phyloP scores from a whole-genome alignment of 2,329 filamentous ascomycete genomes.

The Lecanicillium sp. region DNA sequence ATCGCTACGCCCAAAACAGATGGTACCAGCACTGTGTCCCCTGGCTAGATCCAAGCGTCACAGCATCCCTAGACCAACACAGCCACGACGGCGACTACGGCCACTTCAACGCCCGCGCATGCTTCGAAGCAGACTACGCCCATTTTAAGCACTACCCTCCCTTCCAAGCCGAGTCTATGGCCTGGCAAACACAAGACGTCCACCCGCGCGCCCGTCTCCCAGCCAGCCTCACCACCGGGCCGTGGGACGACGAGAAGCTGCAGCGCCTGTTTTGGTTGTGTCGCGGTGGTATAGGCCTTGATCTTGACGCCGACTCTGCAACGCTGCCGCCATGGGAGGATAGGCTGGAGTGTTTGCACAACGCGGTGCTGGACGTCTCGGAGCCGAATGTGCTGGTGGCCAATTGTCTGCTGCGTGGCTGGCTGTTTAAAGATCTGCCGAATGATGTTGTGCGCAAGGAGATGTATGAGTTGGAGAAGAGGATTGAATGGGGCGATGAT shows the following conservation, averaged over 20 bases:
- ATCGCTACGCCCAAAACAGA: constrained; percentile 24
- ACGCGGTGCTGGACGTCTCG: constrained; percentile 22
- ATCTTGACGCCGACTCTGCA: constrained; percentile 18
- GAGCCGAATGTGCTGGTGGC: constrained; percentile 20
- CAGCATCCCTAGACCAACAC: constrained; percentile 9
- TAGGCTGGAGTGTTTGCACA: constrained; percentile 26
- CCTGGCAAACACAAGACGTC: constrained; percentile 24
- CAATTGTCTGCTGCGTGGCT: constrained; percentile 21
- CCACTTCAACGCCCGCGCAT: constrained; percentile 24
- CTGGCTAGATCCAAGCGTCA: constrained; percentile 10
- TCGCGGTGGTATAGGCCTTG: constrained; percentile 29
- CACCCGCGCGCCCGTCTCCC: constrained; percentile 32
- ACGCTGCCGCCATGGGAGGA: constrained; percentile 30
- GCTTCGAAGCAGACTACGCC: constrained; percentile 29
- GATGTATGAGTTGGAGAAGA: constrained; percentile 16
- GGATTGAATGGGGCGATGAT: constrained; percentile 23
- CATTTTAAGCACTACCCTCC: constrained; percentile 14
- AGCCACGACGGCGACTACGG: constrained; percentile 13
- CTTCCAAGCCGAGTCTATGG: constrained; percentile 10
- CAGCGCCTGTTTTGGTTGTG: constrained; percentile 38
- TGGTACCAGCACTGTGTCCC: constrained; percentile 24
- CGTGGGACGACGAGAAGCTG: constrained; percentile 30
- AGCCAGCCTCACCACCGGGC: constrained; percentile 28
- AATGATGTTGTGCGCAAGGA: constrained; percentile 19
- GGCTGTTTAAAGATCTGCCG: constrained; percentile 20